These are phyloP conservation scores for Melampsora occidentalis DNA, from an alignment of 1,284 basidiomycete genomes.

Conservation along the genomic window DNA sequence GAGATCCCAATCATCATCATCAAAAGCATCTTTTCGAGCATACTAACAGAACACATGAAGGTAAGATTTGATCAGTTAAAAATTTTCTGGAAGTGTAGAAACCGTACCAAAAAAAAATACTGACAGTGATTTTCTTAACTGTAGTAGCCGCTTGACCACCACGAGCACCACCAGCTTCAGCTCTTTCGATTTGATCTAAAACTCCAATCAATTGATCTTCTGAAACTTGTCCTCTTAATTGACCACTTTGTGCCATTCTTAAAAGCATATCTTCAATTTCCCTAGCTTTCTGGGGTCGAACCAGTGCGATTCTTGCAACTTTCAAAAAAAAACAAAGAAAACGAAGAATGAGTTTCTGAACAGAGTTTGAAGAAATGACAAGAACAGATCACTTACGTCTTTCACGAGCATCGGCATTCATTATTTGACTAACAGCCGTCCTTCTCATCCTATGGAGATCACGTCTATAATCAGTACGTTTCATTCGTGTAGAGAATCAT, in stretches of 20 bases:
- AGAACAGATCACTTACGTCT: slow-evolving; percentile 24
- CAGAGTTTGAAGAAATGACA: neutral
- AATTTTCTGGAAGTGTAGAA: neutral
- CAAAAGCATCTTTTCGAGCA: slow-evolving; percentile 39
- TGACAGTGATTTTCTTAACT: slow-evolving; percentile 41
- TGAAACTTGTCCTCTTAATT: slow-evolving; percentile 76
- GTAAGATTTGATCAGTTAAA: neutral
- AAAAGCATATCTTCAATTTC: slow-evolving; percentile 82
- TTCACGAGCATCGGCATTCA: slow-evolving; percentile 41
- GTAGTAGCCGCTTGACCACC: neutral
- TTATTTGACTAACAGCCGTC: slow-evolving; percentile 40
- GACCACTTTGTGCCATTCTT: slow-evolving; percentile 89
- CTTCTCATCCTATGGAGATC: slow-evolving; percentile 61
- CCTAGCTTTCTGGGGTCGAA: slow-evolving; percentile 78
- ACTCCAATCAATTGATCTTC: slow-evolving; percentile 87
- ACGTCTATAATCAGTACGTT: slow-evolving; percentile 60
- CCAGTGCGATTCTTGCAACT: slow-evolving; percentile 89
- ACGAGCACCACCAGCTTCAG: slow-evolving; percentile 17
- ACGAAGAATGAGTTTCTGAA: slow-evolving; percentile 14
- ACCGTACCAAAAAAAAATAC: slow-evolving; percentile 5
- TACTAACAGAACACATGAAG: slow-evolving; percentile 16
- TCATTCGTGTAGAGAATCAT: no score
- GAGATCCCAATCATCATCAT: slow-evolving; percentile 43
- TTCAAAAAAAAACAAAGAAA: slow-evolving; percentile 46
- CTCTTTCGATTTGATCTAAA: slow-evolving; percentile 74